phyloP scores from a whole-genome alignment of 495 filamentous ascomycete genomes.

The Trichoderma reesei region DNA sequence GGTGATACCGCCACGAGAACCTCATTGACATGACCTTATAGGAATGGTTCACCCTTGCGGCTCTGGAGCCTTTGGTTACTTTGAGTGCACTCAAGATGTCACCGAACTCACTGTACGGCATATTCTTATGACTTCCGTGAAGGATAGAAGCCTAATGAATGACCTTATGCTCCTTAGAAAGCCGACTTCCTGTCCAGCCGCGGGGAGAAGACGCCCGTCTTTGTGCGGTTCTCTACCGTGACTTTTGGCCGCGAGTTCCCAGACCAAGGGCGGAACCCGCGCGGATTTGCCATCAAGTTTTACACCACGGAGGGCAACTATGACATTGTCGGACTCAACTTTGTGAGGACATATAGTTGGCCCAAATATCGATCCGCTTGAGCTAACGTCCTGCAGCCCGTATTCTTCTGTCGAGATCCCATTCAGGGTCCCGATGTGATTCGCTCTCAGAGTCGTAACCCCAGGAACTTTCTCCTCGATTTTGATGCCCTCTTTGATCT shows the following conservation, averaged over 20 bases:
- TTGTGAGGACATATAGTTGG: conserved; percentile 11
- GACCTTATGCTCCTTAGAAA: conserved; percentile 13
- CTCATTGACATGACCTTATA: too few relatives aligned
- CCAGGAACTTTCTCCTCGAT: conserved; percentile 45
- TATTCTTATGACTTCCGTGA: background rate
- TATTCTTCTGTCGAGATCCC: conserved; percentile 54
- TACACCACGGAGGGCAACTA: conserved; percentile 52
- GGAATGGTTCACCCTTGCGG: conserved; percentile 43
- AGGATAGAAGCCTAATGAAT: background rate
- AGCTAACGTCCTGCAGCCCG: conserved; percentile 24
- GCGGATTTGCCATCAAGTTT: conserved; percentile 55
- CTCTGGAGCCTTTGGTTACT: conserved; percentile 38
- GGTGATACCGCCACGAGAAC: too few relatives aligned
- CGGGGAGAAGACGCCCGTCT: conserved; percentile 45
- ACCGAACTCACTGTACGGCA: conserved; percentile 18
- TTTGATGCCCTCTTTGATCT: conserved; percentile 46
- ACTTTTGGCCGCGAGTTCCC: conserved; percentile 42
- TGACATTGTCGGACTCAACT: conserved; percentile 47
- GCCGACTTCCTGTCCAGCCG: conserved; percentile 32
- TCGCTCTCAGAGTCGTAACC: conserved; percentile 45
- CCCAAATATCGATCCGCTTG: conserved; percentile 15
- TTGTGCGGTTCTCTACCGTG: conserved; percentile 50
- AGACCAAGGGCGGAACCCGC: conserved; percentile 45
- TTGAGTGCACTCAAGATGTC: conserved; percentile 46
- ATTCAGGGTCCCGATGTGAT: conserved; percentile 52